Evolutionary conservation across 2,329 filamentous ascomycete species (phyloP).

Genomic region (Fusarium sp.): DNA sequence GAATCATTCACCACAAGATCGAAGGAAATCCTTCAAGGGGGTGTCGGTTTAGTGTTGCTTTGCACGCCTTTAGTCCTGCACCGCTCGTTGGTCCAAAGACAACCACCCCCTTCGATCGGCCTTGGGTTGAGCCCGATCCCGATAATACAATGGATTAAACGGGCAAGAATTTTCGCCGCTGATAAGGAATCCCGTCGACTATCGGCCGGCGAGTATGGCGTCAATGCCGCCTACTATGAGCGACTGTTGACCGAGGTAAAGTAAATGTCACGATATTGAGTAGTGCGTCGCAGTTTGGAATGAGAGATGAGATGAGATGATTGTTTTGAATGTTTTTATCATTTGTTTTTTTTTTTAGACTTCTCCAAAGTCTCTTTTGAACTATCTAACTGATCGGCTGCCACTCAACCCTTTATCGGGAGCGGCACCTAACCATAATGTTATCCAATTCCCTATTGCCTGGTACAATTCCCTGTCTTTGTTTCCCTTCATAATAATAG

Average conservation of each 20-base stretch:
- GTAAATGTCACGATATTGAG: not conserved
- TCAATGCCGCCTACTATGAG: conserved; percentile 27
- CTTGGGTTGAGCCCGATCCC: conserved; percentile 37
- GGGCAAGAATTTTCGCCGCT: conserved; percentile 33
- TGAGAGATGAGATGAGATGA: conserved; percentile 7
- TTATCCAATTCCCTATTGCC: conserved; percentile 34
- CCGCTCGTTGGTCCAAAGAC: conserved; percentile 29
- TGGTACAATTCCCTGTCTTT: conserved; percentile 33
- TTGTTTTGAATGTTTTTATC: conserved; percentile 42
- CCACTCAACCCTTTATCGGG: conserved; percentile 46
- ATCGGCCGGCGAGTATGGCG: conserved; percentile 26
- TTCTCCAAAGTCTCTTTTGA: conserved; percentile 25
- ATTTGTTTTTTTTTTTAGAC: conserved; percentile 26
- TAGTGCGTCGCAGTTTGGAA: conserved; percentile 14
- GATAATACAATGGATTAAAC: conserved; percentile 16
- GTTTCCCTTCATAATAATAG: conserved; percentile 21
- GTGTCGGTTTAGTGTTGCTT: conserved; percentile 10
- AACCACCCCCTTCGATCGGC: conserved; percentile 25
- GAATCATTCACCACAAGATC: conserved; percentile 40
- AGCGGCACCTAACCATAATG: conserved; percentile 40
- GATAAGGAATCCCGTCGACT: conserved; percentile 31
- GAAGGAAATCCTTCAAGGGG: not conserved
- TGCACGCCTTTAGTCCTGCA: conserved; percentile 1
- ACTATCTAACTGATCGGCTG: conserved; percentile 44
- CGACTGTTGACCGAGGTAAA: conserved; percentile 24